These are phyloP conservation scores for Magnusiomyces paraingens DNA, from an alignment of 1,139 yeast species.

Conservation along the genomic window DNA sequence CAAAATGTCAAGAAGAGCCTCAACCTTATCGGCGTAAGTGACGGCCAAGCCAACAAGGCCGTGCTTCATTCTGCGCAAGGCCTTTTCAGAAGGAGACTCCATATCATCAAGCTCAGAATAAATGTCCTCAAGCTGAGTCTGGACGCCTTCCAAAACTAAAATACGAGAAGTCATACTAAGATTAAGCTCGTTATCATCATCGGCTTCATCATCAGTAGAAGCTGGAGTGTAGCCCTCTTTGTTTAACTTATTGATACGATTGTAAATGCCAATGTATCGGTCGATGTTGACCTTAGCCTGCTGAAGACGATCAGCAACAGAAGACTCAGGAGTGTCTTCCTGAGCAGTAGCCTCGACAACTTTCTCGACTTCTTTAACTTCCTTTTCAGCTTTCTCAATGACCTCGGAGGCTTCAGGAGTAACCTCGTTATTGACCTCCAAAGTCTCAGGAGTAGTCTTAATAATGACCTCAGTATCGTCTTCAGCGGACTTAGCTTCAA, in stretches of 20 bases:
- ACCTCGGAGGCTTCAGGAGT: background rate
- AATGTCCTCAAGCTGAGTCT: background rate
- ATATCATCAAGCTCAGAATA: background rate
- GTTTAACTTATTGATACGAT: background rate
- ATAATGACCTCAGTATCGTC: background rate
- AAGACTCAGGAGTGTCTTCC: background rate
- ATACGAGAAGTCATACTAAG: background rate
- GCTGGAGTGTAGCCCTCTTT: background rate
- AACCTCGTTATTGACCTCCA: background rate
- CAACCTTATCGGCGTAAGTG: slow-evolving; percentile 11
- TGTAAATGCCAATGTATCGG: background rate
- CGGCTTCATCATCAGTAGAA: background rate
- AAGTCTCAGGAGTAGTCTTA: background rate
- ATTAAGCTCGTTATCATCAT: background rate
- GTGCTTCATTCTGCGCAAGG: slow-evolving; percentile 9
- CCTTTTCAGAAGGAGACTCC: background rate
- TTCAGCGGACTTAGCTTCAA: background rate
- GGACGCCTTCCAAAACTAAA: background rate
- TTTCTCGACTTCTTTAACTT: background rate
- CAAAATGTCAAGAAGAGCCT: background rate
- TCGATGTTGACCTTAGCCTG: background rate
- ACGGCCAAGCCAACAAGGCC: slow-evolving; percentile 13
- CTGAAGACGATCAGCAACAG: background rate
- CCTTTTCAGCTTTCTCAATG: no score
- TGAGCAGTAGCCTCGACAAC: background rate